Conservation (phyloP, 345 rosid genomes). For the Dipteronia dyeriana region DNA sequence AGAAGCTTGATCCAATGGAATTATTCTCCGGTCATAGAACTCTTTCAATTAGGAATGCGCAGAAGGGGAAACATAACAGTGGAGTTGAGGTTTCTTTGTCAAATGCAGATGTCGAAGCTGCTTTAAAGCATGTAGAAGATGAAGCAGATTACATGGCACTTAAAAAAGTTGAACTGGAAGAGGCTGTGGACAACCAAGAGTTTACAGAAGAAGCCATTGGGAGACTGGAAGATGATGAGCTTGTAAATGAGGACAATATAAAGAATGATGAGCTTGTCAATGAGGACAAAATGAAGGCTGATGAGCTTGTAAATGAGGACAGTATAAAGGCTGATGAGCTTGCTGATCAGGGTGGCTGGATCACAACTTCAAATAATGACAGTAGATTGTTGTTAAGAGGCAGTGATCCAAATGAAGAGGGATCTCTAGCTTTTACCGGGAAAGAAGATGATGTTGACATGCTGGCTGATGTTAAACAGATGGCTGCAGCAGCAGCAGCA, state of each 20-base stretch:
- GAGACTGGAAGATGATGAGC: constrained; percentile 91
- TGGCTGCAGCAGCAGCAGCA: constrained; percentile 94
- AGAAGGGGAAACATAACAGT: constrained; percentile 51
- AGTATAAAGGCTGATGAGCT: constrained; percentile 76
- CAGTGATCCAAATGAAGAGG: constrained; percentile 51
- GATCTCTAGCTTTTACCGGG: constrained; percentile 52
- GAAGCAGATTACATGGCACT: constrained; percentile 99
- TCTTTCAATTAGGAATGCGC: constrained; percentile 52
- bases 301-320: constrained; percentile 84
- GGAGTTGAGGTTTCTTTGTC: constrained; percentile 66
- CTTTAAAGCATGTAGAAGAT: constrained; percentile 93
- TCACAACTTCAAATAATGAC: constrained; percentile 44
- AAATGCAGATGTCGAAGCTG: constrained; percentile 97
- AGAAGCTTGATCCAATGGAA: constrained; percentile 99
- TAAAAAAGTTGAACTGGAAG: constrained; percentile 97
- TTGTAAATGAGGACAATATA: constrained; percentile 75
- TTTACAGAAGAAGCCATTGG: constrained; percentile 93
- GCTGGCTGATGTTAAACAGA: constrained; percentile 91
- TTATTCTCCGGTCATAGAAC: constrained; percentile 84
- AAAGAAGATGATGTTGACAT: constrained; percentile 87
- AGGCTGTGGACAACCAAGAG: constrained; percentile 98
- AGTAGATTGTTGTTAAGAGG: constrained; percentile 30
- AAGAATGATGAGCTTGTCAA: constrained; percentile 54
- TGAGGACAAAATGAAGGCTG: constrained; percentile 60
- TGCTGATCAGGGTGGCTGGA: constrained; percentile 49